These are phyloP conservation scores for Gossypium anomalum DNA, from an alignment of 345 rosid species.

Conservation along the genomic window DNA sequence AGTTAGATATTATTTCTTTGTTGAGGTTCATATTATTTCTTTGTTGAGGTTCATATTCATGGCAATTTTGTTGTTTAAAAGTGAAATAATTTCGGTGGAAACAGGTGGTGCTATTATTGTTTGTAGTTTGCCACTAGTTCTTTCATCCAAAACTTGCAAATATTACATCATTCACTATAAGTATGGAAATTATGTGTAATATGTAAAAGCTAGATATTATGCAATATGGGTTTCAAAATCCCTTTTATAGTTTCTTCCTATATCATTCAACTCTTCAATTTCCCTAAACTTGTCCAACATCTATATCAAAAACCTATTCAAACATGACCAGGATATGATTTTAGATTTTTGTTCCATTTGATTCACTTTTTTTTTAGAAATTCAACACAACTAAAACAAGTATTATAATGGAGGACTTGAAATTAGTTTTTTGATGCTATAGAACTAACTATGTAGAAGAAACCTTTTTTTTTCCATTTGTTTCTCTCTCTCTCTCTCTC, in stretches of 20 bases:
- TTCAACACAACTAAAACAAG: too few relatives aligned
- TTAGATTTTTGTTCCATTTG: too few relatives aligned
- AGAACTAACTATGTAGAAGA: too few relatives aligned
- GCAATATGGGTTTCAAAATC: not conserved
- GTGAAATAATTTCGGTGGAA: not conserved
- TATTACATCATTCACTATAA: not conserved
- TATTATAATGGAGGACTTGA: too few relatives aligned
- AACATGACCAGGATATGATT: not conserved
- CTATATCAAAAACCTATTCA: not conserved
- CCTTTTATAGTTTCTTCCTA: not conserved
- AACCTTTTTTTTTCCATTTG: too few relatives aligned
- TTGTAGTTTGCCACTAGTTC: constrained; percentile 23
- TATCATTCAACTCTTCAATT: not conserved
- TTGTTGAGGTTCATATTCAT: not conserved
- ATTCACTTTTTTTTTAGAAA: too few relatives aligned
- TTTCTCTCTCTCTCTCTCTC: too few relatives aligned
- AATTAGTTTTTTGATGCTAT: too few relatives aligned
- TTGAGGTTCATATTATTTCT: not conserved
- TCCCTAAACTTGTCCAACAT: not conserved
- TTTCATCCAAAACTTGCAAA: constrained; percentile 46
- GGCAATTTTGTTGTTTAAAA: not conserved
- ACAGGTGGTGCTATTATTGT: constrained; percentile 17
- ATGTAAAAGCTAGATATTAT: not conserved
- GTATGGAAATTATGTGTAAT: not conserved
- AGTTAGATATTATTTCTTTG: not conserved